Conservation (phyloP, 1,284 basidiomycete species). For the Austroboletus niveus region DNA sequence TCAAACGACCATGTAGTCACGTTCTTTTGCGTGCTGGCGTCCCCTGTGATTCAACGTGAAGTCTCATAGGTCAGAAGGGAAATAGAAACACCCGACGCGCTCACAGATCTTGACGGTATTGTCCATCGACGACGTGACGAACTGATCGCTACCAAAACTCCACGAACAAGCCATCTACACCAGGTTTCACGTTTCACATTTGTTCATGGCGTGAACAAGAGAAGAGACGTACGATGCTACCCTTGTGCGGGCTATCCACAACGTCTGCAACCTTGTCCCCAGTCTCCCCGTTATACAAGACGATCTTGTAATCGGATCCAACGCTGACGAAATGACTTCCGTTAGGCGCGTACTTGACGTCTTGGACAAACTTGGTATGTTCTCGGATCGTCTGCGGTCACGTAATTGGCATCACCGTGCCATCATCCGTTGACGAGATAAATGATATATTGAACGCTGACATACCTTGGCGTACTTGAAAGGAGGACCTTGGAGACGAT, state of each 20-base stretch:
- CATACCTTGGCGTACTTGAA: conserved; percentile 86
- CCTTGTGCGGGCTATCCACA: conserved; percentile 64
- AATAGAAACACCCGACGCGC: conserved; percentile 21
- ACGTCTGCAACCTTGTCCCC: conserved; percentile 79
- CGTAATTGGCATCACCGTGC: not conserved
- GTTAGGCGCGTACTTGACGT: conserved; percentile 80
- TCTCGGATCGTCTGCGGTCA: conserved; percentile 70
- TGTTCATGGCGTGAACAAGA: not conserved
- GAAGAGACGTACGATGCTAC: conserved; percentile 63
- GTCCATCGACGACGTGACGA: conserved; percentile 87
- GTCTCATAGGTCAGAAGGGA: not conserved
- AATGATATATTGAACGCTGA: conserved; percentile 1
- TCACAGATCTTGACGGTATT: conserved; percentile 85
- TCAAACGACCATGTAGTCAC: conserved; percentile 72
- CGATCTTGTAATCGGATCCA: conserved; percentile 87
- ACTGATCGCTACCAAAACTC: conserved; percentile 69
- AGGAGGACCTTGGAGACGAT: conserved; percentile 57
- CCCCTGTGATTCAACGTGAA: conserved; percentile 52
- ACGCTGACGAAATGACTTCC: conserved; percentile 88
- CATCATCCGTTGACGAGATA: not conserved
- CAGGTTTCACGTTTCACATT: not conserved
- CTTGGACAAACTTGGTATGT: conserved; percentile 94
- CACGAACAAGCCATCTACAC: conserved; percentile 74
- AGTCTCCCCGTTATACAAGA: conserved; percentile 90
- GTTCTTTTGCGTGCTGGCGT: conserved; percentile 69